These are phyloP conservation scores for Penicillium lividum DNA, from an alignment of 495 filamentous ascomycete species.

Conservation along the genomic window DNA sequence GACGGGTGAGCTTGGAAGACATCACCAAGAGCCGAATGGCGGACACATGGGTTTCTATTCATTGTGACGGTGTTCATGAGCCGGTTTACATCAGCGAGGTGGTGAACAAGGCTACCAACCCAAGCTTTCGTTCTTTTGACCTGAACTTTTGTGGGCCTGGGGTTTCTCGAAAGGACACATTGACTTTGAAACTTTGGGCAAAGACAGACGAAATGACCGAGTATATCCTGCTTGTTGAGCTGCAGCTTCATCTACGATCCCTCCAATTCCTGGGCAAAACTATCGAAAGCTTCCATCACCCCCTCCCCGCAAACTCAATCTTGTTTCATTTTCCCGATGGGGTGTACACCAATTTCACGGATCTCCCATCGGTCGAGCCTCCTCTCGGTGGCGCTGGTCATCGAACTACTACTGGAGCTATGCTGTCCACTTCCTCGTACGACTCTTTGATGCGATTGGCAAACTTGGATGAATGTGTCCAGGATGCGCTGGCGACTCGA, in stretches of 20 bases:
- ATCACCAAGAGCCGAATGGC: constrained; percentile 69
- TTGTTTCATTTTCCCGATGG: constrained; percentile 88
- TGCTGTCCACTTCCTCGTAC: constrained; percentile 74
- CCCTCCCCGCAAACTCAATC: constrained; percentile 81
- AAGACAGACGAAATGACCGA: constrained; percentile 56
- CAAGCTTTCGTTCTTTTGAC: constrained; percentile 86
- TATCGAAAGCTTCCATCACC: constrained; percentile 70
- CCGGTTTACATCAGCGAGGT: constrained; percentile 92
- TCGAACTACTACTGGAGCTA: constrained; percentile 31
- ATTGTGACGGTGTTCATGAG: constrained; percentile 62
- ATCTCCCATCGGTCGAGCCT: constrained; percentile 51
- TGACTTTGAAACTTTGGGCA: constrained; percentile 77
- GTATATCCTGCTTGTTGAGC: constrained; percentile 70
- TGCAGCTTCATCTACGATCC: constrained; percentile 66
- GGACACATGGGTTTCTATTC: constrained; percentile 89
- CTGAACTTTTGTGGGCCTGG: constrained; percentile 64
- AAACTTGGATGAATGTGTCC: constrained; percentile 88
- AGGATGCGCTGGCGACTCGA: constrained; percentile 81
- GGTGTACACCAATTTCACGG: constrained; percentile 74
- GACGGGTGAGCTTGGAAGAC: constrained; percentile 78
- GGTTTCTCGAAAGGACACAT: constrained; percentile 61
- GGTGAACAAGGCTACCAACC: constrained; percentile 79
- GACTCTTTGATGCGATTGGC: constrained; percentile 86
- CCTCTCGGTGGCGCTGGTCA: constrained; percentile 21
- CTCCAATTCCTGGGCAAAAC: constrained; percentile 80